Evolutionary conservation across 2,329 filamentous ascomycete species (phyloP).

Genomic region (Fusarium citri): DNA sequence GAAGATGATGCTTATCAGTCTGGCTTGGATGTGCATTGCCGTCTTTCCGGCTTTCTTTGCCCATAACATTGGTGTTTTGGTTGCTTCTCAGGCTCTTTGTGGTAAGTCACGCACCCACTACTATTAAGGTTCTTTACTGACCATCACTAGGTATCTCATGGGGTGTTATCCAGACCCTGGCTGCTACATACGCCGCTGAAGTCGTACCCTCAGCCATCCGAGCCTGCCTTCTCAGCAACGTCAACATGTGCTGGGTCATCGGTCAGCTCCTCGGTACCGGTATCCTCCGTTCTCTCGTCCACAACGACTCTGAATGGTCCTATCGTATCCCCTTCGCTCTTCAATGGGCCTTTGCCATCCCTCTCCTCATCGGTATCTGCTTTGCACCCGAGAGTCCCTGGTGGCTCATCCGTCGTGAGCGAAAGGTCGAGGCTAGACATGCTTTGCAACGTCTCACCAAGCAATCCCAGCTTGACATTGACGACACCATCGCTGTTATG

Average conservation of each 20-base stretch:
- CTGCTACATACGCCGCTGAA: constrained; percentile 55
- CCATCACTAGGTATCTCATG: constrained; percentile 46
- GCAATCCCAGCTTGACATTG: constrained; percentile 48
- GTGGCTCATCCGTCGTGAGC: constrained; percentile 54
- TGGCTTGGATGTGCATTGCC: constrained; percentile 51
- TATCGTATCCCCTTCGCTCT: constrained; percentile 52
- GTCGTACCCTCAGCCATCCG: constrained; percentile 47
- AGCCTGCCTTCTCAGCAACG: constrained; percentile 52
- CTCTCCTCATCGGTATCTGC: constrained; percentile 49
- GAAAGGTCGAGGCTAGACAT: constrained; percentile 48
- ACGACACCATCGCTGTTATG: constrained; percentile 58
- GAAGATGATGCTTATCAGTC: constrained; percentile 53
- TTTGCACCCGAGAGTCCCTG: constrained; percentile 55
- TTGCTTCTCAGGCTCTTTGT: constrained; percentile 51
- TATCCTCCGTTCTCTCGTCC: constrained; percentile 49
- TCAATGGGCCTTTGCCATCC: constrained; percentile 56
- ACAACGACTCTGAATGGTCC: constrained; percentile 44
- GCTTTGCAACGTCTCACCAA: constrained; percentile 48
- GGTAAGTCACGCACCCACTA: constrained; percentile 1
- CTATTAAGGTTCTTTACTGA: background rate
- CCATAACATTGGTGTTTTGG: constrained; percentile 45
- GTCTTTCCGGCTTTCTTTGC: constrained; percentile 56
- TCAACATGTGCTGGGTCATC: constrained; percentile 57
- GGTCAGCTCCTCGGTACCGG: constrained; percentile 54
- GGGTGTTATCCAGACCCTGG: constrained; percentile 51